phyloP scores from a whole-genome alignment of 306 rosid genomes.

The Alnus glutinosa region DNA sequence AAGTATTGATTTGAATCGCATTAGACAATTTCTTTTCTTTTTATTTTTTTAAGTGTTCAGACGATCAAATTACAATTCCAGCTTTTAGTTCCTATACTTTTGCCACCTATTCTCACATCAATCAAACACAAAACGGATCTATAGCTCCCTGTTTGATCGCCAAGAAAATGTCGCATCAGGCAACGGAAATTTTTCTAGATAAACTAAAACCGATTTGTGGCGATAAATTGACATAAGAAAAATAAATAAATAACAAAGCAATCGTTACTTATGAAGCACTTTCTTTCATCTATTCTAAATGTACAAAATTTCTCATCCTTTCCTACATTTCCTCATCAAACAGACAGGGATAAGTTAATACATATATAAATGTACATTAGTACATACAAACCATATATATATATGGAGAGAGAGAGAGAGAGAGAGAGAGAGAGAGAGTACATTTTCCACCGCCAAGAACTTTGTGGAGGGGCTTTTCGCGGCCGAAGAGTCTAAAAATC shows the following conservation, averaged over 20 bases:
- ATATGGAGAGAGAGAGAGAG: not conserved
- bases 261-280: not conserved
- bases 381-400: not conserved
- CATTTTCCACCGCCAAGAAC: constrained; percentile 85
- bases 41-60: too few relatives aligned
- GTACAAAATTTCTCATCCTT: not conserved
- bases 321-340: constrained; percentile 22
- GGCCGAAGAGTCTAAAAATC: constrained; percentile 70
- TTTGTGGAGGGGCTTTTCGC: constrained; percentile 76
- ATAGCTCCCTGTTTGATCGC: not conserved
- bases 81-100: not conserved
- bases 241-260: not conserved
- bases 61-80: too few relatives aligned
- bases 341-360: not conserved
- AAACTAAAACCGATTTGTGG: not conserved
- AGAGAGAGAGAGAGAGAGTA: constrained; percentile 27
- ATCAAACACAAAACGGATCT: not conserved
- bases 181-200: not conserved
- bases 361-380: too few relatives aligned
- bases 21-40: too few relatives aligned
- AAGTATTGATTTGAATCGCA: too few relatives aligned
- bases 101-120: not conserved
- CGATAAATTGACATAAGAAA: not conserved
- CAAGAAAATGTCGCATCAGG: not conserved
- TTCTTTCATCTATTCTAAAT: not conserved